Base-by-base conservation (phyloP, 2,329 filamentous ascomycete species). In the Colletotrichum sp. region DNA sequence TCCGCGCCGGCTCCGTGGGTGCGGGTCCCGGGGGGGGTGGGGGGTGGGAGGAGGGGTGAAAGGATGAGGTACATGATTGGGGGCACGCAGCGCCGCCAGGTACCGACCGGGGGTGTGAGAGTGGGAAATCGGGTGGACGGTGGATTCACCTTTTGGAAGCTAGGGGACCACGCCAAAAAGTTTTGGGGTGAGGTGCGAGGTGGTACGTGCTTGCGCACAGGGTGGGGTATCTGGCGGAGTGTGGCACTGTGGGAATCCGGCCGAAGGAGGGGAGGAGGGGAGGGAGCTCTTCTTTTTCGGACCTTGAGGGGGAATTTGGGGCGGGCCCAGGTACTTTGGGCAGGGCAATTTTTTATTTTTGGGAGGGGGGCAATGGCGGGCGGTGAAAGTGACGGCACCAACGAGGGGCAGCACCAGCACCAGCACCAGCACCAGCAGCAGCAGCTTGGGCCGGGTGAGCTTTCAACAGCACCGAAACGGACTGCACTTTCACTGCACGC, bases 141-240 rank as follows among this genome's bases (percentile, higher is more conserved):
- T 68, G 74, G 74, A 74, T 76, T 73, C 70, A 74, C 74, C 64
- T 68, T 60, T 52, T 68, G 71, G 70, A 62, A 76, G 74, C 74
- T 76, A 74, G 72, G 74, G 74, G 70, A 76, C 74, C 74, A 76
- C 74, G 74, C 74, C 74, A 76, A 76, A 76, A 76, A 73, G 74
- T 76, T 76, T 76, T 76, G 74, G 74, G 73, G 72, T 73, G 73
- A 68, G 69, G 68, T 32, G 30, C 72, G 62, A 34, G 55, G 60
- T 57, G 72, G 72, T 44, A 44, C 72, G 68, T 76, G 73, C 73
- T 39, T 44, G 24, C 39, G 32, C n/a, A 63, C 21, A 36, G 64
- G 68, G 68, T 64, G 59, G 68, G 21, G 39, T 26, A 32, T 36
- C n/a, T 18, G 59, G 68, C 18, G 68, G 66, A 60, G 68, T 71